These are phyloP conservation scores for Cadophora sp. DNA, from an alignment of 2,329 filamentous ascomycete species.

Conservation along the genomic window DNA sequence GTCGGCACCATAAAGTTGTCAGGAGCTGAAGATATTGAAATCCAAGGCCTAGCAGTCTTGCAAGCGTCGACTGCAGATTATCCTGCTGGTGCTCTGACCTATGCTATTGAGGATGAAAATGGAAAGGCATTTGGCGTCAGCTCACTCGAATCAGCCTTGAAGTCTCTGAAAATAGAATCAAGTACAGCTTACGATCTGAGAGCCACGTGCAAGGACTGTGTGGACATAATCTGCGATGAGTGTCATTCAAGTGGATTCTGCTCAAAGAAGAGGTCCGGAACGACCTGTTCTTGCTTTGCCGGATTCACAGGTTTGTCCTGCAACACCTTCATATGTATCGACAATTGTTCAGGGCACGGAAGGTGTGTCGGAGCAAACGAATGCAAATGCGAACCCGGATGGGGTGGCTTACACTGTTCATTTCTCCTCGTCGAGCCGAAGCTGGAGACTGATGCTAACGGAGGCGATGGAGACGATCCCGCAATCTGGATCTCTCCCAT, in stretches of 20 bases:
- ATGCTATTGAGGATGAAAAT: slow-evolving; percentile 3
- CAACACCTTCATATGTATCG: neutral
- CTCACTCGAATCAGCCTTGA: slow-evolving; percentile 6
- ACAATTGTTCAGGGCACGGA: slow-evolving; percentile 3
- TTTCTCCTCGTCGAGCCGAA: slow-evolving; percentile 9
- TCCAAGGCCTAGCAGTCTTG: slow-evolving; percentile 6
- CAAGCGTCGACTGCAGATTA: slow-evolving; percentile 7
- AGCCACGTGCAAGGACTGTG: neutral
- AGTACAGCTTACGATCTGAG: neutral
- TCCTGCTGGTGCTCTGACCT: slow-evolving; percentile 9
- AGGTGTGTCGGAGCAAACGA: neutral
- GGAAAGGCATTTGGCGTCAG: slow-evolving; percentile 8
- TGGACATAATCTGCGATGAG: neutral
- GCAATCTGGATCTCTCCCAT: slow-evolving; percentile 15
- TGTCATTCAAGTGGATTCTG: slow-evolving; percentile 6
- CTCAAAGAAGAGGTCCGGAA: slow-evolving; percentile 7
- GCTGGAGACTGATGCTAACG: slow-evolving; percentile 8
- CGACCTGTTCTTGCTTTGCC: slow-evolving; percentile 14
- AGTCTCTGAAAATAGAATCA: slow-evolving; percentile 4
- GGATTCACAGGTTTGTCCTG: neutral
- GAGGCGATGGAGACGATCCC: slow-evolving; percentile 12
- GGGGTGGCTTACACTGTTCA: slow-evolving; percentile 11
- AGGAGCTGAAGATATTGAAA: slow-evolving; percentile 10
- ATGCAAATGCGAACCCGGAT: slow-evolving; percentile 10
- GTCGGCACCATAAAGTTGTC: slow-evolving; percentile 13